Evolutionary conservation across 371 early-diverging fungal genomes (phyloP), one percentile per base, ranked within the genome.

Genomic region (Synchytrium microbalum): DNA sequence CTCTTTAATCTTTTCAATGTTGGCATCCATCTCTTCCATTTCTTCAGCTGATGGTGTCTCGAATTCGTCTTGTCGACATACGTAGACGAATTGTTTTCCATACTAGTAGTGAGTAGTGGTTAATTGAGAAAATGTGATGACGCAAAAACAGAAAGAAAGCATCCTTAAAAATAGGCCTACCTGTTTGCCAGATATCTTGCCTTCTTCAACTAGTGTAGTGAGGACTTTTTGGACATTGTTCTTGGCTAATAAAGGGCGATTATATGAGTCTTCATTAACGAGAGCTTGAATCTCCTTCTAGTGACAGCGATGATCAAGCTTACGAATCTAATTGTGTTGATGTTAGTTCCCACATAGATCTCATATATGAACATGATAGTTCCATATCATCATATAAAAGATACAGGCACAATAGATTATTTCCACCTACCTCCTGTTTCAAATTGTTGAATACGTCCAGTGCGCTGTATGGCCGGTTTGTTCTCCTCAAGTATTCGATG

Each of bases 361-460:
- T n/a, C n/a, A n/a, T n/a, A n/a, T n/a, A n/a, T n/a, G n/a, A n/a
- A n/a, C n/a, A n/a, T n/a, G n/a, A n/a, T n/a, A n/a, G n/a, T n/a
- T n/a, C n/a, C n/a, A n/a, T n/a, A n/a, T n/a, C n/a, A n/a, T n/a
- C n/a, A n/a, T n/a, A n/a, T n/a, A n/a, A n/a, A n/a, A n/a, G n/a
- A n/a, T n/a, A n/a, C n/a, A n/a, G n/a, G n/a, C n/a, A n/a, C n/a
- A n/a, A n/a, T n/a, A n/a, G n/a, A n/a, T n/a, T n/a, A n/a, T n/a
- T n/a, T 58, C 72, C 70, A 2, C 63, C 66, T 23, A 72, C 57
- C 65, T 64, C 67, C 25, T 71, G 72, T 26, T 78, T 76, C 24
- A 84, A 71, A 70, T 81, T 81, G 28, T 69, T 74, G 62, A 73
- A 79, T n/a, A 84, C 72, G 62, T 84, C 85, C 51, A 67, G 73